These are phyloP conservation scores for Amaranthus tricolor DNA, from an alignment of 179 eudicot genomes.

Conservation along the genomic window DNA sequence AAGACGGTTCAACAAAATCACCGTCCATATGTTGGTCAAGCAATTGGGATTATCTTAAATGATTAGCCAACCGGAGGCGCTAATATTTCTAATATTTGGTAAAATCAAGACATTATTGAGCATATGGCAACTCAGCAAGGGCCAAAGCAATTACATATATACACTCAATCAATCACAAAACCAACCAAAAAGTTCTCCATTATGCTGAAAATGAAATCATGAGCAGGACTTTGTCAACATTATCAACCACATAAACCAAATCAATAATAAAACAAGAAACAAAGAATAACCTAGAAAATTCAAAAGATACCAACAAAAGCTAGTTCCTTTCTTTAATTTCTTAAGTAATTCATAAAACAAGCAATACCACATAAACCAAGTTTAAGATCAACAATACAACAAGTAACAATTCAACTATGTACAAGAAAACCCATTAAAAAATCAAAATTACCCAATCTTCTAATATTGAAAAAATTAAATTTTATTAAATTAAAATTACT, in stretches of 20 bases:
- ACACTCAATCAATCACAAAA: constrained; percentile 19
- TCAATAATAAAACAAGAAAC: neutral
- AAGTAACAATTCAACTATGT: constrained; percentile 18
- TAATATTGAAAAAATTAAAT: neutral
- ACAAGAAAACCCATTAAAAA: neutral
- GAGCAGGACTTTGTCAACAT: constrained; percentile 19
- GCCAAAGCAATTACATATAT: constrained; percentile 14
- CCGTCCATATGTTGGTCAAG: neutral
- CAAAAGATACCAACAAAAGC: neutral
- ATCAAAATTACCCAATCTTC: neutral
- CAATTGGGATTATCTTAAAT: constrained; percentile 4
- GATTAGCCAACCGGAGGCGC: constrained; percentile 4
- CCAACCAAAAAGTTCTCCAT: constrained; percentile 17
- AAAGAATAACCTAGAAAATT: constrained; percentile 6
- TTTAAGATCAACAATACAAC: neutral
- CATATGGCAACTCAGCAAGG: constrained; percentile 23
- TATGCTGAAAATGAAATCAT: constrained; percentile 19
- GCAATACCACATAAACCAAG: neutral
- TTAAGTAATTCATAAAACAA: neutral
- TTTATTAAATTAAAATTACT: constrained; percentile 17
- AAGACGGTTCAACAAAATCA: neutral
- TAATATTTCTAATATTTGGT: constrained; percentile 9
- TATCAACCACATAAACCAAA: constrained; percentile 9
- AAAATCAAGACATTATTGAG: constrained; percentile 11
- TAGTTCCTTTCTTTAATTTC: neutral